These are phyloP conservation scores for Bolboschoenus planiculmis DNA, from an alignment of 176 grass and related monocot species.

Conservation along the genomic window DNA sequence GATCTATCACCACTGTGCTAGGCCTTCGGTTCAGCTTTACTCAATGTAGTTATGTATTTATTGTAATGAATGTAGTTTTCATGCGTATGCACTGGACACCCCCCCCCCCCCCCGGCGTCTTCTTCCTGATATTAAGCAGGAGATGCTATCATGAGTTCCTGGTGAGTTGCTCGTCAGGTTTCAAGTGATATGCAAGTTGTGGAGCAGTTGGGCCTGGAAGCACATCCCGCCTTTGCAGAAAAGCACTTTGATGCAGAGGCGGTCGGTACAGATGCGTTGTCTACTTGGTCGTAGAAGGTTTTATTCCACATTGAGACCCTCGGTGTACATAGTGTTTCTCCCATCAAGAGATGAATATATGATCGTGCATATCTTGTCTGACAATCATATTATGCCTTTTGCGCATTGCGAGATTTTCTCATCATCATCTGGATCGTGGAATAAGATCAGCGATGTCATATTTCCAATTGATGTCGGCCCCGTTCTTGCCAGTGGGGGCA, in stretches of 20 bases:
- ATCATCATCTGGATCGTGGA: neutral
- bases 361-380: neutral
- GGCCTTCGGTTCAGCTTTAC: too few relatives aligned
- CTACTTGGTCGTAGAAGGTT: too few relatives aligned
- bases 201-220: neutral
- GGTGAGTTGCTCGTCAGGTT: neutral
- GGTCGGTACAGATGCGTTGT: too few relatives aligned
- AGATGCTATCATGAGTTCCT: neutral
- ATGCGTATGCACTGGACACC: too few relatives aligned
- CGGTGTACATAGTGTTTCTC: neutral
- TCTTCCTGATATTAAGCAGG: too few relatives aligned
- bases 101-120: too few relatives aligned
- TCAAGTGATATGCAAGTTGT: neutral
- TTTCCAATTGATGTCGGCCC: neutral
- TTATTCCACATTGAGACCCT: too few relatives aligned
- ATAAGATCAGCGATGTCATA: neutral
- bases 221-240: neutral
- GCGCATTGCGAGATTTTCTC: neutral
- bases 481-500: neutral
- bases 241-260: too few relatives aligned
- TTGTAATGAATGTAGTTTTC: too few relatives aligned
- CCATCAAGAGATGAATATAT: neutral
- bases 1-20: too few relatives aligned
- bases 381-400: neutral
- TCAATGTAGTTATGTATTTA: too few relatives aligned